phyloP scores from a whole-genome alignment of 441 rosid genomes.

The Arabidopsis hybrid region DNA sequence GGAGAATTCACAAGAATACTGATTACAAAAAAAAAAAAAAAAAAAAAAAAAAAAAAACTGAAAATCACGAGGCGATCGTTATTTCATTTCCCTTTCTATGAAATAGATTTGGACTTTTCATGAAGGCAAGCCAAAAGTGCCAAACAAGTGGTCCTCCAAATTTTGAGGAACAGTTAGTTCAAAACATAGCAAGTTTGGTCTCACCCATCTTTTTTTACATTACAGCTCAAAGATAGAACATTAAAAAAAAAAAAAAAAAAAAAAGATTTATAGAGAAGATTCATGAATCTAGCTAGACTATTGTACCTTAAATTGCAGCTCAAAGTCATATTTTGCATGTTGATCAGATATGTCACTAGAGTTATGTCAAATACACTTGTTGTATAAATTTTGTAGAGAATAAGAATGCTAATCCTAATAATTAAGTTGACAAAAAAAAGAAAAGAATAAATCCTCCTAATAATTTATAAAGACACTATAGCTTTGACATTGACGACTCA shows the following conservation, averaged over 20 bases:
- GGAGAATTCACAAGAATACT: conserved; percentile 41
- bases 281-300: neutral
- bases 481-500: neutral
- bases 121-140: conserved; percentile 35
- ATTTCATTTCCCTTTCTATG: conserved; percentile 30
- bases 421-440: no score
- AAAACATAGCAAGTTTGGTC: conserved; percentile 25
- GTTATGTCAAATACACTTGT: no score
- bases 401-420: no score
- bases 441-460: no score
- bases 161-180: conserved; percentile 24
- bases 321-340: neutral
- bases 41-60: neutral
- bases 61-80: conserved; percentile 32
- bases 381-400: no score
- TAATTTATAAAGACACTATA: no score
- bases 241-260: no score
- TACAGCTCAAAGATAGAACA: neutral
- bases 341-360: no score
- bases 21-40: neutral
- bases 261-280: neutral
- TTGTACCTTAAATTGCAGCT: neutral
- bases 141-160: conserved; percentile 36
- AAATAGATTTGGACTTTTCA: conserved; percentile 42
- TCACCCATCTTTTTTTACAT: conserved; percentile 8